Evolutionary conservation across 768 basidiomycete species (phyloP).

Genomic region (Xanthoconium stramineum): DNA sequence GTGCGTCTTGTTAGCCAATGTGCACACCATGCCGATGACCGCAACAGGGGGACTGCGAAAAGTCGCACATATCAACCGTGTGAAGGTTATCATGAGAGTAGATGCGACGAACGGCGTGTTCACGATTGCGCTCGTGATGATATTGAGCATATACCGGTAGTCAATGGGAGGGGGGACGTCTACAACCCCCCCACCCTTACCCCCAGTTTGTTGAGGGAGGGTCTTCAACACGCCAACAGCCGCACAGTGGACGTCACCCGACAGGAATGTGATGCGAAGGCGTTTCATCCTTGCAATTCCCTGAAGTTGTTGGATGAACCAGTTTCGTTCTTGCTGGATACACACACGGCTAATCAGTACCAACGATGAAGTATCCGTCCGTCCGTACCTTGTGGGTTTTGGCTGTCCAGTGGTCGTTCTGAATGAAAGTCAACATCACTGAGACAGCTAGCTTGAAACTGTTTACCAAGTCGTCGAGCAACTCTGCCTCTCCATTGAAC

Average conservation of each 20-base stretch:
- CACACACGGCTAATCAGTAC: not conserved
- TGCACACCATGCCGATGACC: constrained; percentile 78
- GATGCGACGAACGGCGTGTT: constrained; percentile 76
- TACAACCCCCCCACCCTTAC: constrained; percentile 36
- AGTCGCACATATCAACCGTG: not conserved
- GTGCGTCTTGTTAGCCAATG: constrained; percentile 77
- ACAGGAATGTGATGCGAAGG: constrained; percentile 79
- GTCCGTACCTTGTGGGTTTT: constrained; percentile 64
- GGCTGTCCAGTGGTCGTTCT: constrained; percentile 95
- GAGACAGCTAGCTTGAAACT: constrained; percentile 24
- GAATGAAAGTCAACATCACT: constrained; percentile 46
- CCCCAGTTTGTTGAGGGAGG: constrained; percentile 35
- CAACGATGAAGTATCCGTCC: not conserved
- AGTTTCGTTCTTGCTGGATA: constrained; percentile 83
- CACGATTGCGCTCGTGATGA: constrained; percentile 91
- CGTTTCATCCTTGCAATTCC: constrained; percentile 58
- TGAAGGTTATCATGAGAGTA: too few species aligned
- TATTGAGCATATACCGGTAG: constrained; percentile 87
- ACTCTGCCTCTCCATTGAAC: constrained; percentile 89
- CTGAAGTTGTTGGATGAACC: constrained; percentile 79
- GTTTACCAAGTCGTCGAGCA: constrained; percentile 85
- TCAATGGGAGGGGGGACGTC: constrained; percentile 55
- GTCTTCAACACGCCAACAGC: constrained; percentile 80
- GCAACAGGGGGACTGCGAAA: constrained; percentile 52
- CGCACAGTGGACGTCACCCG: constrained; percentile 92